Percentiles rank a stretch among this genome's conserved stretches.
Evolutionary conservation across 1,284 basidiomycete genomes (phyloP).

Genomic region (Leccinum subspadiceum): DNA sequence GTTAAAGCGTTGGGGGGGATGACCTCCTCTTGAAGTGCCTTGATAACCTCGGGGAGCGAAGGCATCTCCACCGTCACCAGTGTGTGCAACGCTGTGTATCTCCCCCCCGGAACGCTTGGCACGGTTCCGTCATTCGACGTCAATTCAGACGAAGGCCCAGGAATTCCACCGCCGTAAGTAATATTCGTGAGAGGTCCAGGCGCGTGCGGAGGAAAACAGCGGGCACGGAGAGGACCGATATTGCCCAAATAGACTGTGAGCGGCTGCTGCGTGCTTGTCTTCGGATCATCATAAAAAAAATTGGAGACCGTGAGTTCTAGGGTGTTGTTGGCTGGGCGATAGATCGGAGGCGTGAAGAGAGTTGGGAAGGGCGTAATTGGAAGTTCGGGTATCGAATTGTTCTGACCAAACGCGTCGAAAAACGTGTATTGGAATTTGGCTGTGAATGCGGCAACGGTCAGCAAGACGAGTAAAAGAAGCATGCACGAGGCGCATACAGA

Average conservation of each 20-base stretch:
- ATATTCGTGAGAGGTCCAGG: constrained; percentile 64
- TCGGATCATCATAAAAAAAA: constrained; percentile 67
- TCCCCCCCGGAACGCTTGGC: constrained; percentile 34
- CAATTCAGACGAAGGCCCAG: constrained; percentile 33
- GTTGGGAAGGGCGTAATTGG: constrained; percentile 90
- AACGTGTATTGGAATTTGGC: constrained; percentile 94
- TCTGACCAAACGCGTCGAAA: constrained; percentile 84
- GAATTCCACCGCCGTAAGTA: constrained; percentile 46
- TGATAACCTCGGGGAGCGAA: constrained; percentile 64
- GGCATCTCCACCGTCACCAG: constrained; percentile 80
- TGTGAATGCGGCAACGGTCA: constrained; percentile 33
- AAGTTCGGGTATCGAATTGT: constrained; percentile 68
- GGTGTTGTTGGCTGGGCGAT: constrained; percentile 69
- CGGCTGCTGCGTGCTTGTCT: constrained; percentile 60
- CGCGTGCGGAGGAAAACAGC: constrained; percentile 66
- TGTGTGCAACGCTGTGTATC: constrained; percentile 63
- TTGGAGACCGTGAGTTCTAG: constrained; percentile 83
- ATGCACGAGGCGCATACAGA: constrained; percentile 61
- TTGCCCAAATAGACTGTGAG: constrained; percentile 89
- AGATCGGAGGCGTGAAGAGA: constrained; percentile 76
- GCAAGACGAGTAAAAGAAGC: constrained; percentile 12
- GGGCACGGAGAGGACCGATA: constrained; percentile 76
- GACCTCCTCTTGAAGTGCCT: constrained; percentile 69
- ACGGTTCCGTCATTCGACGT: constrained; percentile 31
- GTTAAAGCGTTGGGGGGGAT: constrained; percentile 39